A percentile compares a stretch with the other conserved stretches of the same genome.
Evolutionary conservation across 2,329 filamentous ascomycete genomes (phyloP).

Genomic region (Pestalotiopsis sp.): DNA sequence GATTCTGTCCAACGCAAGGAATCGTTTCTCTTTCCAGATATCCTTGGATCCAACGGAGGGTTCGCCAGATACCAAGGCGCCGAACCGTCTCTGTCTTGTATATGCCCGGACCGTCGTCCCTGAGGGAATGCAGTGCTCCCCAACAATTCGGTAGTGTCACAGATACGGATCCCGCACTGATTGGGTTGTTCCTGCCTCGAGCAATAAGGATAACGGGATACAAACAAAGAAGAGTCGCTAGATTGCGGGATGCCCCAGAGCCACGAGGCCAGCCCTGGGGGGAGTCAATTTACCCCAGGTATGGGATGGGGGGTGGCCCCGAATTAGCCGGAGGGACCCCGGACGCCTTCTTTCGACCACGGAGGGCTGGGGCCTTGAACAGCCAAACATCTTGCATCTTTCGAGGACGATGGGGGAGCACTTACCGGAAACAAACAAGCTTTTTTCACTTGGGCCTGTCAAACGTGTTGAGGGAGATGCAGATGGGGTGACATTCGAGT

Average conservation of each 20-base stretch:
- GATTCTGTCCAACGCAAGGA: background rate
- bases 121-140: background rate
- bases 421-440: conserved; percentile 1
- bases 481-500: background rate
- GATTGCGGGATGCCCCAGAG: background rate
- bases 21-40: background rate
- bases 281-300: conserved; percentile 4
- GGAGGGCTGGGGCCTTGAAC: background rate
- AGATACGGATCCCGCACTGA: background rate
- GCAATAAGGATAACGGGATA: background rate
- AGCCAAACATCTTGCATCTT: background rate
- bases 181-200: conserved; percentile 6
- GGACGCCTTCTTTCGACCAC: background rate
- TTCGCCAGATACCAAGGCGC: background rate
- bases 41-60: background rate
- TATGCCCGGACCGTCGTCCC: background rate
- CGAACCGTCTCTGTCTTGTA: background rate
- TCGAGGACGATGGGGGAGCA: background rate
- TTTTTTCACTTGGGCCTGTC: background rate
- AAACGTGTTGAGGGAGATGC: background rate
- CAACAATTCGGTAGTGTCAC: conserved; percentile 2
- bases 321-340: background rate
- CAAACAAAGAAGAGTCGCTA: too few relatives aligned
- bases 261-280: conserved; percentile 2
- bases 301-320: background rate